Evolutionary conservation across 1,284 basidiomycete genomes (phyloP).

Genomic region (Boletus nobilissimus): DNA sequence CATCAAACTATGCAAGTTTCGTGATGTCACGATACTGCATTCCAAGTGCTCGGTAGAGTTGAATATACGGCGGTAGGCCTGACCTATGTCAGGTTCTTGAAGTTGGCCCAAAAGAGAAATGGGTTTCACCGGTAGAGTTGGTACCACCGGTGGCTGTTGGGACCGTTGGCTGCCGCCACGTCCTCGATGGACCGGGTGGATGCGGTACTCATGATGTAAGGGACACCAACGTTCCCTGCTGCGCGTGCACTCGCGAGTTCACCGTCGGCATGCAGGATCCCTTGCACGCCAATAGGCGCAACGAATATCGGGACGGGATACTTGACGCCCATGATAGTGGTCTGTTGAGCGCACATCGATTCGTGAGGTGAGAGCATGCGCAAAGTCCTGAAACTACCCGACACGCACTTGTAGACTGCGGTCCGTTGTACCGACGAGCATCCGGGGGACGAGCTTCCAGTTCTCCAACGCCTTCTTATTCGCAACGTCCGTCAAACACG

Average conservation of each 20-base stretch:
- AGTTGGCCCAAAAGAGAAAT: background rate
- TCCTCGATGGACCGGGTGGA: constrained; percentile 64
- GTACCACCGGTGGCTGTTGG: constrained; percentile 60
- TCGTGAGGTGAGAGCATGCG: background rate
- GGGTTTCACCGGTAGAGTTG: constrained; percentile 65
- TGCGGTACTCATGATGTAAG: constrained; percentile 68
- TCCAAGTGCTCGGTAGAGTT: too few relatives aligned
- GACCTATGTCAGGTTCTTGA: too few relatives aligned
- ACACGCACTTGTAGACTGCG: constrained; percentile 59
- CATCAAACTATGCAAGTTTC: too few relatives aligned
- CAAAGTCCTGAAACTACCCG: background rate
- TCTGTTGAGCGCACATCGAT: constrained; percentile 43
- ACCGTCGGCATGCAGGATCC: constrained; percentile 63
- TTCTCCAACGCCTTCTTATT: constrained; percentile 56
- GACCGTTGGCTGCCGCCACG: constrained; percentile 60
- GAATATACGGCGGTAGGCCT: too few relatives aligned
- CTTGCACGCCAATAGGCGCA: constrained; percentile 69
- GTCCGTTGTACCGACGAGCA: constrained; percentile 63
- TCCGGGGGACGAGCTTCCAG: constrained; percentile 65
- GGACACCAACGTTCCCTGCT: constrained; percentile 61
- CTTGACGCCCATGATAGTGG: constrained; percentile 60
- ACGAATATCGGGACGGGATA: constrained; percentile 61
- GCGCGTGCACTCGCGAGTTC: constrained; percentile 66
- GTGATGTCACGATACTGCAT: too few relatives aligned
- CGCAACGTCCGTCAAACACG: constrained; percentile 52